A percentile compares a stretch with the other conserved stretches of the same genome.
Evolutionary conservation across 495 filamentous ascomycete species (phyloP).

Genomic region (Neurospora hispaniola): DNA sequence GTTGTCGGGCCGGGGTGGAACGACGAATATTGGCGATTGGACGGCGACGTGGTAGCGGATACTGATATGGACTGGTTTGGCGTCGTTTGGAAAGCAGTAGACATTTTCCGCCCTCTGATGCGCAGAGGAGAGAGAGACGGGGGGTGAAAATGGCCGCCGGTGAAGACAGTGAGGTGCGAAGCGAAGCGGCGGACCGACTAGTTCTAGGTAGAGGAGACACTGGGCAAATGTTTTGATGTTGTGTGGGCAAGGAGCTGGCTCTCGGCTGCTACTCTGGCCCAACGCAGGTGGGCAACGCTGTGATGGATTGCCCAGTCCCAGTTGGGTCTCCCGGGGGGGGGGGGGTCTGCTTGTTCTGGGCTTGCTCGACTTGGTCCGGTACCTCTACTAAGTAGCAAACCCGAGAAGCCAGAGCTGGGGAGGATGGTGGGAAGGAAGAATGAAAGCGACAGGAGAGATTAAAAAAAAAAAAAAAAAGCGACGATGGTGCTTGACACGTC

Average conservation of each 20-base stretch:
- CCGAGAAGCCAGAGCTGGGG: not conserved
- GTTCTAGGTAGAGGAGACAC: not conserved
- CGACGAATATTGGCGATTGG: conserved; percentile 34
- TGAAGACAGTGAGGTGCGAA: not conserved
- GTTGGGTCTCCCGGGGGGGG: not conserved
- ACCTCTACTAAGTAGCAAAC: not conserved
- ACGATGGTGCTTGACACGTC: not conserved
- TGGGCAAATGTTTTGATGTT: conserved; percentile 8
- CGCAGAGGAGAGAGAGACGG: conserved; percentile 9
- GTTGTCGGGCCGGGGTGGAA: conserved; percentile 28
- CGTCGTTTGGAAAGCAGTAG: conserved; percentile 45
- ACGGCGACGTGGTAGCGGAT: conserved; percentile 33
- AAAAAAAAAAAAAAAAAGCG: conserved; percentile 4
- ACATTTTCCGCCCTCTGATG: conserved; percentile 32
- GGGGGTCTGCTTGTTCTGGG: not conserved
- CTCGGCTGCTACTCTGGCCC: not conserved
- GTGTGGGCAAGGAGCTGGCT: not conserved
- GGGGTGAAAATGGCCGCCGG: not conserved
- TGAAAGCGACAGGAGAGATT: not conserved
- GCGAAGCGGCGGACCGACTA: not conserved
- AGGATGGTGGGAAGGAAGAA: not conserved
- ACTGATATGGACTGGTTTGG: conserved; percentile 40
- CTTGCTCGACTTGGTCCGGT: conserved; percentile 1
- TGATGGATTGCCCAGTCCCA: not conserved
- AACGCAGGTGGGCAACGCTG: not conserved